Evolutionary conservation across 495 filamentous ascomycete species (phyloP).

Genomic region (Rostrohypoxylon terebratum): DNA sequence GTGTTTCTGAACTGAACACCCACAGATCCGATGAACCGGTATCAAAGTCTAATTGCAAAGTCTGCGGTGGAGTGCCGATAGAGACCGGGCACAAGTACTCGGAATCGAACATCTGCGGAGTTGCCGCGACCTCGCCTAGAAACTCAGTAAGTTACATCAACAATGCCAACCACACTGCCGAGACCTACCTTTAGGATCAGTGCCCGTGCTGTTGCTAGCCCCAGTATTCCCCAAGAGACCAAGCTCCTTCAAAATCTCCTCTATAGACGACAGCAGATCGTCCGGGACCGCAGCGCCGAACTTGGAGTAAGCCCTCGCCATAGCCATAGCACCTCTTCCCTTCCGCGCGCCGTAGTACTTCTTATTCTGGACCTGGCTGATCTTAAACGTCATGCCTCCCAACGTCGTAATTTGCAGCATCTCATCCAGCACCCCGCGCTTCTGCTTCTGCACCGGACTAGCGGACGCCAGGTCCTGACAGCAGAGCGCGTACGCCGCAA

Average conservation of each 20-base stretch:
- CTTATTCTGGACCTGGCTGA: constrained; percentile 56
- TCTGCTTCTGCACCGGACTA: constrained; percentile 34
- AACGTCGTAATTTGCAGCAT: constrained; percentile 48
- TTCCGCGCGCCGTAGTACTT: constrained; percentile 47
- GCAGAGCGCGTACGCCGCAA: constrained; percentile 37
- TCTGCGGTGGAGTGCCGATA: constrained; percentile 80
- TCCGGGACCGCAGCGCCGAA: constrained; percentile 51
- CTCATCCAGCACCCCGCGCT: constrained; percentile 29
- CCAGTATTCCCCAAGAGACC: constrained; percentile 43
- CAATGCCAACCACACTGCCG: neutral
- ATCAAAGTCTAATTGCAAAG: constrained; percentile 77
- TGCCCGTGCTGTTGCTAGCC: constrained; percentile 27
- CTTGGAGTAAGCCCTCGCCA: constrained; percentile 58
- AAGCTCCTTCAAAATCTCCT: constrained; percentile 50
- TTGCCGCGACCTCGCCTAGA: constrained; percentile 56
- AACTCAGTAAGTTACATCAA: constrained; percentile 9
- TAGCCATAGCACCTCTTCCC: constrained; percentile 55
- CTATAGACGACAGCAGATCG: constrained; percentile 47
- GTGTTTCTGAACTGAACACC: constrained; percentile 65
- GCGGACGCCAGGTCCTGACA: constrained; percentile 29
- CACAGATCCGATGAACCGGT: constrained; percentile 82
- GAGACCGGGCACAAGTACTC: constrained; percentile 73
- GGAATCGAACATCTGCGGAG: constrained; percentile 68
- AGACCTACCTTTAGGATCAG: constrained; percentile 42
- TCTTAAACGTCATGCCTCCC: constrained; percentile 56